phyloP scores from a whole-genome alignment of 2,329 filamentous ascomycete genomes.

The Clonostachys rhizophaga region DNA sequence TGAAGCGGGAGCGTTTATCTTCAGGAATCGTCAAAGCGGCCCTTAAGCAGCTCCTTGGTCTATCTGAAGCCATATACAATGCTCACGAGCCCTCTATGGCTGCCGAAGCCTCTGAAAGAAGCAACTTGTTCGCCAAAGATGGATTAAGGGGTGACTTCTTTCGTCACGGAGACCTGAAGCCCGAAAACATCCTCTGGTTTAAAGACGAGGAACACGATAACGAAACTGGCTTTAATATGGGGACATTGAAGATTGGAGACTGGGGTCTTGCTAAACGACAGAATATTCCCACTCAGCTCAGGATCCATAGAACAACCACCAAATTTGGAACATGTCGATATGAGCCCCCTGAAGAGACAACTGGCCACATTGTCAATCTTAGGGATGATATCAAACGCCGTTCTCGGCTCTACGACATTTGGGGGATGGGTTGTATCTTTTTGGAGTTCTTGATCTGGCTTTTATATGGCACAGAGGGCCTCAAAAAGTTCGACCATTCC shows the following conservation, averaged over 20 bases:
- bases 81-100: too few species aligned
- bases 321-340: background rate
- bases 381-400: too few species aligned
- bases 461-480: background rate
- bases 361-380: background rate
- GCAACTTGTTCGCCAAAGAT: too few species aligned
- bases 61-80: too few species aligned
- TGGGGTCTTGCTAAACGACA: background rate
- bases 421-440: background rate
- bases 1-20: too few species aligned
- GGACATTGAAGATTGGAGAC: background rate
- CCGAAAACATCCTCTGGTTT: slow-evolving; percentile 7
- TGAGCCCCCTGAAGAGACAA: background rate
- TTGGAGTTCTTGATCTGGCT: background rate
- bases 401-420: background rate
- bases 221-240: background rate
- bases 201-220: background rate
- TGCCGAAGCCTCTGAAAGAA: too few species aligned
- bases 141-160: too few species aligned
- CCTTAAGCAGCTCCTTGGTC: too few species aligned
- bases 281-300: background rate
- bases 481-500: background rate
- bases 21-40: too few species aligned
- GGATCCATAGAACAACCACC: background rate
- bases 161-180: slow-evolving; percentile 7